Conservation (phyloP, 2,329 filamentous ascomycete species). For the Cladosporium austrohemisphaericum region DNA sequence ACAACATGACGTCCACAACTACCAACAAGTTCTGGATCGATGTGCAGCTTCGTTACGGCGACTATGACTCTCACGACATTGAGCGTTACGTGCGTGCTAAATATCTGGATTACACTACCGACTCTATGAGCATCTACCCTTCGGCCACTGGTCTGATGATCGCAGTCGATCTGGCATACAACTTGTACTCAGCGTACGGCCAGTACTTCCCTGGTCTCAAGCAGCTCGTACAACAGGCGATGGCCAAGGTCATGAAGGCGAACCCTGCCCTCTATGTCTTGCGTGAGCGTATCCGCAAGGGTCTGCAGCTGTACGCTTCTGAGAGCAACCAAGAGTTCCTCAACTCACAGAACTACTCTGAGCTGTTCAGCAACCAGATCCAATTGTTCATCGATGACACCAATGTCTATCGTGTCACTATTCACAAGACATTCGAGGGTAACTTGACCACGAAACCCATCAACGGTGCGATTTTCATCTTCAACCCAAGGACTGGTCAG, state of each 20-base stretch:
- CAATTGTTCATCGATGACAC: constrained; percentile 99
- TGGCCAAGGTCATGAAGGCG: constrained; percentile 99
- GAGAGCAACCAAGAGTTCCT: constrained; percentile 99
- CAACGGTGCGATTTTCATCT: constrained; percentile 99
- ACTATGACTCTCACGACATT: constrained; percentile 98
- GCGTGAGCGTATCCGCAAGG: constrained; percentile 96
- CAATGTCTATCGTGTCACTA: constrained; percentile 98
- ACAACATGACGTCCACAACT: constrained; percentile 85
- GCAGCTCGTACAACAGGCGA: constrained; percentile 91
- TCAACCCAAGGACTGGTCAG: constrained; percentile 97
- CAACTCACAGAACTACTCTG: constrained; percentile 98
- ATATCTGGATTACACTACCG: constrained; percentile 97
- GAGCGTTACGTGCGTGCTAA: constrained; percentile 96
- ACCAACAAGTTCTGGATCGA: constrained; percentile 99
- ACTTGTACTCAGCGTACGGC: constrained; percentile 94
- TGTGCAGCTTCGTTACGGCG: constrained; percentile 91
- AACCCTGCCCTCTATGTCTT: constrained; percentile 95
- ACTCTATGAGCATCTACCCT: constrained; percentile 98
- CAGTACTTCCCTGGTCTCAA: constrained; percentile 99
- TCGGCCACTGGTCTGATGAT: constrained; percentile 97
- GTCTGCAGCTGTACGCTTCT: constrained; percentile 93
- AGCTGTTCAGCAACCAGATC: constrained; percentile 97
- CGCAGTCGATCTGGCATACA: constrained; percentile 95
- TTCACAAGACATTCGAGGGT: constrained; percentile 99
- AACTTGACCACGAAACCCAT: constrained; percentile 99